These are phyloP conservation scores for Ambrosiella cleistominuta DNA, from an alignment of 2,329 filamentous ascomycete genomes.

Conservation along the genomic window DNA sequence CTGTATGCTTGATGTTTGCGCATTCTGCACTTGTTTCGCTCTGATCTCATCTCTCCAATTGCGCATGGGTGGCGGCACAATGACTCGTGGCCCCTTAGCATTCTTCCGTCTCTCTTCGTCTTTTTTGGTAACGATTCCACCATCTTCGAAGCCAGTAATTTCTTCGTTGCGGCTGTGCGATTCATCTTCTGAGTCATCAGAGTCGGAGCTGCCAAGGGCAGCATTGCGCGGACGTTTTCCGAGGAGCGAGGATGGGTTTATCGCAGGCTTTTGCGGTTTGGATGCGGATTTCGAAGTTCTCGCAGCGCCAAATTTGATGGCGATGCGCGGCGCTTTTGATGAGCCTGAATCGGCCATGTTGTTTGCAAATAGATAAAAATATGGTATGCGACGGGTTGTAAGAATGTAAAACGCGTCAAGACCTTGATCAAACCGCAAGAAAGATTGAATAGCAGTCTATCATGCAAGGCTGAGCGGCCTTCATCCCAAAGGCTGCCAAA, in stretches of 20 bases:
- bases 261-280: background rate
- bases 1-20: slow-evolving; percentile 15
- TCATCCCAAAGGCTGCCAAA: slow-evolving; percentile 1
- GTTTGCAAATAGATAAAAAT: background rate
- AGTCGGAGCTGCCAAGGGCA: slow-evolving; percentile 13
- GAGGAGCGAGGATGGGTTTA: slow-evolving; percentile 10
- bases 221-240: slow-evolving; percentile 13
- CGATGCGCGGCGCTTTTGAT: slow-evolving; percentile 13
- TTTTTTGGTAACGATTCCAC: background rate
- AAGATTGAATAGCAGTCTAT: background rate
- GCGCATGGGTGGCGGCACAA: slow-evolving; percentile 10
- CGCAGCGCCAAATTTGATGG: slow-evolving; percentile 12
- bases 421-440: background rate
- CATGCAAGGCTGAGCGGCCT: slow-evolving; percentile 1
- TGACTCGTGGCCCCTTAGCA: slow-evolving; percentile 7
- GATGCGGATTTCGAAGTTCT: slow-evolving; percentile 6
- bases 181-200: slow-evolving; percentile 11
- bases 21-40: slow-evolving; percentile 1
- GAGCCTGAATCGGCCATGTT: slow-evolving; percentile 2
- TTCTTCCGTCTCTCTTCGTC: slow-evolving; percentile 1
- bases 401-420: background rate
- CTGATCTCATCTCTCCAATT: slow-evolving; percentile 13
- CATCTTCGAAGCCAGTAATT: slow-evolving; percentile 10
- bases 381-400: background rate
- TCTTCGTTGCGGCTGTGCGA: slow-evolving; percentile 5